Percentiles rank a stretch among this genome's conserved stretches.
phyloP scores from a whole-genome alignment of 1,139 yeast genomes.

The Protomyces inouyei region DNA sequence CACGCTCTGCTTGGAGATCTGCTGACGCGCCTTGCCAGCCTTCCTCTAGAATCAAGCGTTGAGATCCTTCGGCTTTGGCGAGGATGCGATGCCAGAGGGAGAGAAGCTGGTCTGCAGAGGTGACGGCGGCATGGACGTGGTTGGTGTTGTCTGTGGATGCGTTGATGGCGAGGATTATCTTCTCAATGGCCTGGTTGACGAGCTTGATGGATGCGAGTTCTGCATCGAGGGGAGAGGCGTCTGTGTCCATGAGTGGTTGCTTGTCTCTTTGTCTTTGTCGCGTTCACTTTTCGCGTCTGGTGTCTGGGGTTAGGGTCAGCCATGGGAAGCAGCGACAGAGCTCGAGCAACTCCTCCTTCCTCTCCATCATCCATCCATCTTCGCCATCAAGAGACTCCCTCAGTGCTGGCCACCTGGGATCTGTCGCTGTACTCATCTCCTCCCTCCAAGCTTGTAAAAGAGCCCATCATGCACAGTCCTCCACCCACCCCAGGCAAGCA shows the following conservation, averaged over 20 bases:
- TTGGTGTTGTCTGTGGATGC: conserved; percentile 3
- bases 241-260: not conserved
- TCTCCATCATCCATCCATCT: too few species aligned
- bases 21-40: conserved; percentile 24
- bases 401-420: not conserved
- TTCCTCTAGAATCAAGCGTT: conserved; percentile 13
- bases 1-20: conserved; percentile 21
- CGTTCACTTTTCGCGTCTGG: not conserved
- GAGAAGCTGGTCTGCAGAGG: conserved; percentile 15
- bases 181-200: conserved; percentile 13
- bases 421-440: too few species aligned
- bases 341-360: not conserved
- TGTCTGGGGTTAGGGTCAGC: not conserved
- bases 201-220: conserved; percentile 14
- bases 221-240: conserved; percentile 6
- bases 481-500: not conserved
- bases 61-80: conserved; percentile 19
- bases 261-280: not conserved
- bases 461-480: not conserved
- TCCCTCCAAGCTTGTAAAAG: not conserved
- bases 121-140: conserved; percentile 8
- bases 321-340: not conserved
- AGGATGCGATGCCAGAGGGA: conserved; percentile 23
- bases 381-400: not conserved
- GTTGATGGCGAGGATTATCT: conserved; percentile 7